phyloP scores from a whole-genome alignment of 2,329 filamentous ascomycete species.

The Neocatenulostroma microsporum region DNA sequence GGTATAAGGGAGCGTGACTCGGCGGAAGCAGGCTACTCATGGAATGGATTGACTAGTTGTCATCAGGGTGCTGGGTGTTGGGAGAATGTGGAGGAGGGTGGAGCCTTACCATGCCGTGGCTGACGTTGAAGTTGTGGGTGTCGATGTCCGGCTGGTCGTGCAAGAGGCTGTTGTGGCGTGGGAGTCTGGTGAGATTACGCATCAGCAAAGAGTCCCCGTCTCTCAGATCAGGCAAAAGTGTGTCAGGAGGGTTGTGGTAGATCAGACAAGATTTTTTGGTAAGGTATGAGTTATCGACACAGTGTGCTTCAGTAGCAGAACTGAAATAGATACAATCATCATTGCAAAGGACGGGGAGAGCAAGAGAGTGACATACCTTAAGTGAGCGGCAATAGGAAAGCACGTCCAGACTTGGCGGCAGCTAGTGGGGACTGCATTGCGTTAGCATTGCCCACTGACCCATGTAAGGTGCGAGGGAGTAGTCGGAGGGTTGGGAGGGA shows the following conservation, averaged over 20 bases:
- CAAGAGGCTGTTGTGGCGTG: too few relatives aligned
- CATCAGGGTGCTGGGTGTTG: constrained; percentile 27
- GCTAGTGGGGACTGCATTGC: too few relatives aligned
- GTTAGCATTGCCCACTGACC: background rate
- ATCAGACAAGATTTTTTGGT: constrained; percentile 34
- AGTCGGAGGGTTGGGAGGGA: constrained; percentile 7
- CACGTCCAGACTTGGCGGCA: too few relatives aligned
- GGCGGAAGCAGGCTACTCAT: constrained; percentile 31
- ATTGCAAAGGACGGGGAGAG: constrained; percentile 14
- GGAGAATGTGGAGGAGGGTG: constrained; percentile 3
- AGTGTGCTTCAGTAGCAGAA: constrained; percentile 34
- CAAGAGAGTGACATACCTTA: constrained; percentile 3
- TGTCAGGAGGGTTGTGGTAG: background rate
- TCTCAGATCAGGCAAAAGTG: too few relatives aligned
- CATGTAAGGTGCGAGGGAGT: background rate
- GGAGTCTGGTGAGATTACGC: too few relatives aligned
- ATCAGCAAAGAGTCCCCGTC: too few relatives aligned
- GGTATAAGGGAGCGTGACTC: constrained; percentile 32
- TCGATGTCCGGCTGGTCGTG: too few relatives aligned
- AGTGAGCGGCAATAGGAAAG: too few relatives aligned
- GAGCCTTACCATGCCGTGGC: too few relatives aligned
- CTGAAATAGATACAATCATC: constrained; percentile 36
- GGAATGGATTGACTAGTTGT: constrained; percentile 36
- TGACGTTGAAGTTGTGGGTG: too few relatives aligned
- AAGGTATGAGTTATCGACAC: constrained; percentile 32